Conservation (phyloP, 2,329 filamentous ascomycete genomes). For the Fusarium buxicola region DNA sequence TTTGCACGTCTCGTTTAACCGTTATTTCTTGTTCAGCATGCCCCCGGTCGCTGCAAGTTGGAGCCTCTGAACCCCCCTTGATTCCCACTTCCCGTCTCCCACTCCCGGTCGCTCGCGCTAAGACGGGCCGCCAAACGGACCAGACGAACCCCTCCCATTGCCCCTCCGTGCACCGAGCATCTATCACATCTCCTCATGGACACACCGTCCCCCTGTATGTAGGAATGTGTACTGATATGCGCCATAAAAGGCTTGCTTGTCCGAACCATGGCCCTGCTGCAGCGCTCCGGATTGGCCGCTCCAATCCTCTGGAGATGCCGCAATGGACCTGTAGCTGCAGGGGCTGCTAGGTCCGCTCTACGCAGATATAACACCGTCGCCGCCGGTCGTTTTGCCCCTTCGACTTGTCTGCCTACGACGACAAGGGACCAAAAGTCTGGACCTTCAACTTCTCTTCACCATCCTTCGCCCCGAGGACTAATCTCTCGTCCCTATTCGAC, state of each 20-base stretch:
- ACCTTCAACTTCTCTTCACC: slow-evolving; percentile 19
- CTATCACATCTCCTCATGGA: too few species aligned
- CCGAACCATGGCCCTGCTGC: slow-evolving; percentile 42
- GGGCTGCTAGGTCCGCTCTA: slow-evolving; percentile 21
- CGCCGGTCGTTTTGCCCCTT: slow-evolving; percentile 20
- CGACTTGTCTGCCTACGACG: slow-evolving; percentile 10
- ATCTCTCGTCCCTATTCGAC: slow-evolving; percentile 41
- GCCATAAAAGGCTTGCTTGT: slow-evolving; percentile 12
- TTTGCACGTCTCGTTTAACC: neutral
- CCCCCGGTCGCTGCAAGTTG: neutral
- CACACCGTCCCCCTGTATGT: neutral
- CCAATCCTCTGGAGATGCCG: slow-evolving; percentile 40
- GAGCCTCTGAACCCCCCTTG: neutral
- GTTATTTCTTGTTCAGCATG: neutral
- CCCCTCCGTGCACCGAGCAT: neutral
- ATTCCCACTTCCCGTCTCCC: slow-evolving; percentile 3
- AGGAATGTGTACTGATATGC: slow-evolving; percentile 21
- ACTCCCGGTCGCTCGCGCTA: slow-evolving; percentile 6
- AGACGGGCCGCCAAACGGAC: neutral
- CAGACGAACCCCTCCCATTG: neutral
- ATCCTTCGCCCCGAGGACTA: slow-evolving; percentile 20
- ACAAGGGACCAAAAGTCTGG: slow-evolving; percentile 10
- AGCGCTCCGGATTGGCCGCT: slow-evolving; percentile 41
- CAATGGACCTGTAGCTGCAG: slow-evolving; percentile 17
- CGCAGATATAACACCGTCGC: slow-evolving; percentile 37